Evolutionary conservation across 164 flowering plant genomes (phyloP), one percentile per base, ranked within the genome.

Genomic region (Vitis cinerea): DNA sequence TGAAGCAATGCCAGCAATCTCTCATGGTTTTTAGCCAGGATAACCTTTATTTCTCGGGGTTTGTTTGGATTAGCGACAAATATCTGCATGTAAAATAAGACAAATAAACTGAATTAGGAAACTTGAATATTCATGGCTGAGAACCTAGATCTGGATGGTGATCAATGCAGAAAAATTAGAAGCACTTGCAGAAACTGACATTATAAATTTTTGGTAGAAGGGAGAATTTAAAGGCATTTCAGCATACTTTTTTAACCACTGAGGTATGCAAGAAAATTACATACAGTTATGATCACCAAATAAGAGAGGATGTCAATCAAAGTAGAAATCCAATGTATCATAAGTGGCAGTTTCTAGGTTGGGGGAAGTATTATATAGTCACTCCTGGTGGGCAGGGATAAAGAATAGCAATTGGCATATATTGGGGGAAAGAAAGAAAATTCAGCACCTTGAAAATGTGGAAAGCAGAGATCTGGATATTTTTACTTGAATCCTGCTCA

Each of bases 1-100:
- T 83, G 82, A 63, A 95, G 92, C 74, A 95, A 76, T 10, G 65
- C 82, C 67, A 88, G 77, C 79, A 95, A 77, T 69, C 70, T 83
- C 66, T 89, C 94, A 70, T 86, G 88, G 82, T 93, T 95, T 67
- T 85, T 93, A 7, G 89, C 90, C 66, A 95, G 74, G 60, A 95
- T 93, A 19, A 83, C 63, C 65, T 89, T 87, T 49, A 95, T 80
- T 65, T 95, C 98, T 52, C 79, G 81, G 14, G 99, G 95, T 80
- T 95, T 95, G 79, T 88, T 87, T 19, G 99, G 99, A 77, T 95
- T 95, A 13, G 98, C 99, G 70, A 93, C 99, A 81, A 95, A 95
- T 53, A 95, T 90, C 99, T 95, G 83, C 71, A 80, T 9, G 53
- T 49, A 59, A 49, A 65, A 16, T 9, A 53, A n/a, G 29, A 47